Percentiles rank a stretch among this genome's conserved stretches.
phyloP scores from a whole-genome alignment of 2,329 filamentous ascomycete species.

The Zarea fungicola region DNA sequence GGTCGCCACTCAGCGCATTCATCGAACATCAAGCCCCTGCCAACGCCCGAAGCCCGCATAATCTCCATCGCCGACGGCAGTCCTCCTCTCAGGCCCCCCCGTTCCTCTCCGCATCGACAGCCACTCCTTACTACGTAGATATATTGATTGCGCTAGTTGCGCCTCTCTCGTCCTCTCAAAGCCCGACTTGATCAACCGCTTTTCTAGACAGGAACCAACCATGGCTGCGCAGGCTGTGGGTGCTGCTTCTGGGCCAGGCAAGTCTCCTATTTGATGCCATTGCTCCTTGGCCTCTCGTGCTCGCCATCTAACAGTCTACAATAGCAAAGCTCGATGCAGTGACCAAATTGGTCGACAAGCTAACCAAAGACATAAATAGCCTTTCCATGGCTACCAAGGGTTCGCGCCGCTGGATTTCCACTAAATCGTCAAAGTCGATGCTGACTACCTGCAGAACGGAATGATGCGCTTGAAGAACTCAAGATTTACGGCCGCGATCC shows the following conservation, averaged over 20 bases:
- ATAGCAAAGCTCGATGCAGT: conserved; percentile 66
- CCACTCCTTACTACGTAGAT: neutral
- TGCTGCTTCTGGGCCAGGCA: conserved; percentile 38
- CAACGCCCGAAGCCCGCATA: neutral
- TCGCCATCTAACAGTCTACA: neutral
- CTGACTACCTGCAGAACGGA: conserved; percentile 48
- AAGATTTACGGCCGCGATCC: conserved; percentile 64
- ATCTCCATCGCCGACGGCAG: neutral
- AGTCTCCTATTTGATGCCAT: conserved; percentile 20
- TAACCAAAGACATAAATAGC: conserved; percentile 58
- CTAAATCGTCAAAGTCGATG: conserved; percentile 7
- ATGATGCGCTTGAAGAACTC: conserved; percentile 58
- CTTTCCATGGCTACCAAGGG: conserved; percentile 54
- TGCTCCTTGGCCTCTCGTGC: neutral
- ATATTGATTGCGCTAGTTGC: neutral
- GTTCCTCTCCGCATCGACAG: neutral
- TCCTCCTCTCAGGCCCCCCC: neutral
- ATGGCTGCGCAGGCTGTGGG: conserved; percentile 24
- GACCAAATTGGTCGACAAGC: conserved; percentile 54
- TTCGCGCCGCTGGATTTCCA: conserved; percentile 33
- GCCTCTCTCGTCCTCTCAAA: neutral
- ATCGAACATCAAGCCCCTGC: neutral
- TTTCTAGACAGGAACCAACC: neutral
- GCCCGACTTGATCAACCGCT: neutral
- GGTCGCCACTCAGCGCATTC: neutral